A percentile compares a stretch with the other conserved stretches of the same genome.
phyloP scores from a whole-genome alignment of 1,284 basidiomycete species.

The Somion occarium region DNA sequence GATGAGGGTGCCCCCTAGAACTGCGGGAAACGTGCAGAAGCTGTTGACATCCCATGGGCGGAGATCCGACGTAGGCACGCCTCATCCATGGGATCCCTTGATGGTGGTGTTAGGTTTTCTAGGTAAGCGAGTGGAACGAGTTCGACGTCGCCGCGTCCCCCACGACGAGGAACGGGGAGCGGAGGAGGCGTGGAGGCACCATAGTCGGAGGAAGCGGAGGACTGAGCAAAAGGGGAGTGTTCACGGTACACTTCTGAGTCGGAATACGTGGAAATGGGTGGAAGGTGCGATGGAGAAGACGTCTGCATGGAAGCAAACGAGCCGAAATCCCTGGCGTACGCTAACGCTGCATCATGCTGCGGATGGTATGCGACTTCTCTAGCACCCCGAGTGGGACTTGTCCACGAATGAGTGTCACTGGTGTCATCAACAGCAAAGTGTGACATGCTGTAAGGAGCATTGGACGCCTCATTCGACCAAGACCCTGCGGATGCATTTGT shows the following conservation, averaged over 20 bases:
- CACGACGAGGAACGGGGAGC: background rate
- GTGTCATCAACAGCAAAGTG: constrained; percentile 17
- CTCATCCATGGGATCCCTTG: constrained; percentile 26
- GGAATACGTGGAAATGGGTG: constrained; percentile 20
- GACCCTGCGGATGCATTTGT: constrained; percentile 22
- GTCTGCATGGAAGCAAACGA: background rate
- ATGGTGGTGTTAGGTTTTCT: constrained; percentile 20
- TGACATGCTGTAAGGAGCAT: constrained; percentile 12
- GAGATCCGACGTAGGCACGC: constrained; percentile 24
- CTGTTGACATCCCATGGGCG: constrained; percentile 4
- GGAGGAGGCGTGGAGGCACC: constrained; percentile 12
- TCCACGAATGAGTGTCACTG: background rate
- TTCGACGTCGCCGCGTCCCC: constrained; percentile 10
- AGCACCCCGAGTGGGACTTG: background rate
- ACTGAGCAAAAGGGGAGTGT: constrained; percentile 24
- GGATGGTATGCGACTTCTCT: background rate
- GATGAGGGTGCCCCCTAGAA: background rate
- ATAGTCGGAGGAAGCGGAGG: constrained; percentile 22
- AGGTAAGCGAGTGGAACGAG: constrained; percentile 28
- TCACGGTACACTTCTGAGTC: constrained; percentile 22
- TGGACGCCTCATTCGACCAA: constrained; percentile 15
- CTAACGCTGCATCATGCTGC: constrained; percentile 1
- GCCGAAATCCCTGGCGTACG: background rate
- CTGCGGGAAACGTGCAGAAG: background rate
- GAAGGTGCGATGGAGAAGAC: constrained; percentile 6